Evolutionary conservation across 306 rosid genomes (phyloP).

Genomic region (Gastrolobium villosum): DNA sequence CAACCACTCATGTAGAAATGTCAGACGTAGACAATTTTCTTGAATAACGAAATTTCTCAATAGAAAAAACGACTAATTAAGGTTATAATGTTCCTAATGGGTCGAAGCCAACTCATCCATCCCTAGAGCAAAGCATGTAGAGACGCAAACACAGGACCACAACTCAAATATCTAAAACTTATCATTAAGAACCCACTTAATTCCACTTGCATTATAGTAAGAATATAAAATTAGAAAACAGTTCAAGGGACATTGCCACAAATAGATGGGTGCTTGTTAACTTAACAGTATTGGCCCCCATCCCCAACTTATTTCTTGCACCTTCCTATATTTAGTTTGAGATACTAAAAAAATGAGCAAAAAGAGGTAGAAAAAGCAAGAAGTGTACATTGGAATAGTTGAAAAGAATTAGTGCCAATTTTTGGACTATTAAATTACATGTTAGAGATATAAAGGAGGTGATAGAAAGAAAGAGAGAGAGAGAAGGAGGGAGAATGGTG

Average conservation of each 20-base stretch:
- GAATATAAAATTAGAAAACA: slow-evolving; percentile 35
- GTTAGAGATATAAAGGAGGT: background rate
- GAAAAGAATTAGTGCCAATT: slow-evolving; percentile 3
- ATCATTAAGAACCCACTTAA: slow-evolving; percentile 26
- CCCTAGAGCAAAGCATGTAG: slow-evolving; percentile 43
- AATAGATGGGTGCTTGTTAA: slow-evolving; percentile 17
- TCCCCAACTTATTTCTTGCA: slow-evolving; percentile 11
- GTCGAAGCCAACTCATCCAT: slow-evolving; percentile 35
- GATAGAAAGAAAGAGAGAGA: background rate
- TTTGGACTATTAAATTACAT: background rate
- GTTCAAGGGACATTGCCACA: slow-evolving; percentile 37
- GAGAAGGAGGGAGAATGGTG: slow-evolving; percentile 13
- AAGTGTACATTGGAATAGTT: background rate
- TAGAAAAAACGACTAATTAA: slow-evolving; percentile 3
- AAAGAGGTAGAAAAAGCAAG: background rate
- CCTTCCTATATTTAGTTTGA: slow-evolving; percentile 27
- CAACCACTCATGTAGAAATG: slow-evolving; percentile 4
- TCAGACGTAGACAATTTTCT: slow-evolving; percentile 15
- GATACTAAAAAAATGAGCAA: background rate
- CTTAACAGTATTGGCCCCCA: slow-evolving; percentile 38
- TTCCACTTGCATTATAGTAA: slow-evolving; percentile 40
- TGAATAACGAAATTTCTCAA: slow-evolving; percentile 17
- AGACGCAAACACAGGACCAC: slow-evolving; percentile 45
- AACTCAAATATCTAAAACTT: slow-evolving; percentile 40
- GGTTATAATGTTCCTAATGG: slow-evolving; percentile 1